These are phyloP conservation scores for Aspergillus floridensis DNA, from an alignment of 2,329 filamentous ascomycete genomes.

Conservation along the genomic window DNA sequence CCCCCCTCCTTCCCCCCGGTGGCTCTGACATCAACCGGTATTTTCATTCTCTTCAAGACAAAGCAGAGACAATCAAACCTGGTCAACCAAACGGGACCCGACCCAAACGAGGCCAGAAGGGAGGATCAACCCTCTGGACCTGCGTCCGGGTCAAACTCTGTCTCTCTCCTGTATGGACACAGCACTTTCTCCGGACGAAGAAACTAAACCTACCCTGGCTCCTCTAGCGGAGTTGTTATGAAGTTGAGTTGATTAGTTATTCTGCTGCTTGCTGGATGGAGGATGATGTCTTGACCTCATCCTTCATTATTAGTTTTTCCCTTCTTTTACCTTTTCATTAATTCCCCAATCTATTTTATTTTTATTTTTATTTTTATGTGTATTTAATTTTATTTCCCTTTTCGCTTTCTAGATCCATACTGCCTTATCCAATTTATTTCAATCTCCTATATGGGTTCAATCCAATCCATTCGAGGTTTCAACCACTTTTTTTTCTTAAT, in stretches of 20 bases:
- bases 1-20: conserved; percentile 13
- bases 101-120: conserved; percentile 35
- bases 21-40: conserved; percentile 40
- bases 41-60: conserved; percentile 29
- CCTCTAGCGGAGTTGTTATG: conserved; percentile 23
- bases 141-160: conserved; percentile 41
- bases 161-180: conserved; percentile 27
- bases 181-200: conserved; percentile 32
- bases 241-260: conserved; percentile 21
- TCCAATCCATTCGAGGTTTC: conserved; percentile 9
- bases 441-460: conserved; percentile 9
- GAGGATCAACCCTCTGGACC: conserved; percentile 41
- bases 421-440: conserved; percentile 13
- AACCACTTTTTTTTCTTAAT: conserved; percentile 17
- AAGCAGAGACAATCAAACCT: conserved; percentile 26
- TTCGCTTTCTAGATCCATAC: conserved; percentile 12
- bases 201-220: conserved; percentile 29
- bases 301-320: conserved; percentile 19
- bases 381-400: conserved; percentile 14
- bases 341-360: conserved; percentile 6
- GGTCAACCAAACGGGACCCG: conserved; percentile 30
- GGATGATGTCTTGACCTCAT: conserved; percentile 40
- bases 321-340: conserved; percentile 12
- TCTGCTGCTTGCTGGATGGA: conserved; percentile 26
- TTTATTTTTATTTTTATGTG: conserved; percentile 7